Evolutionary conservation across 2,329 filamentous ascomycete species (phyloP), one percentile per base, ranked within the genome.

Genomic region (Alternaria arborescens): DNA sequence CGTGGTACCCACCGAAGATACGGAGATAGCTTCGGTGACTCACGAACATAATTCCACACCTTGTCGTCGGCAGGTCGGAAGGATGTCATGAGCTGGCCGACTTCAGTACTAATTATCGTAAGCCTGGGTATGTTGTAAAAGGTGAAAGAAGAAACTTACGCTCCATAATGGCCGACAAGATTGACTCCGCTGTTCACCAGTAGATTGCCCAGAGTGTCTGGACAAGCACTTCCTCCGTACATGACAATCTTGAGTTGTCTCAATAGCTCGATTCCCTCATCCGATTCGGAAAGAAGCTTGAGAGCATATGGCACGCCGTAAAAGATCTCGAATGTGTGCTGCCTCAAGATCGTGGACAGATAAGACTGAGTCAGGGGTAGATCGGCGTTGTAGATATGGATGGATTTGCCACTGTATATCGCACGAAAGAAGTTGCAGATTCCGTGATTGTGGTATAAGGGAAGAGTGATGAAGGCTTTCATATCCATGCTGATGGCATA

Each of bases 221-320:
- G 87, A 65, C 86, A 88, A 5, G 82, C 79, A 8, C 84, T 85
- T 1, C 87, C 87, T 1, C 84, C 86, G 62, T 84, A 88, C 67
- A 87, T 80, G 14, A 88, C 86, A 4, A 86, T 70, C 67, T 86
- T 84, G n/a, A 84, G 78, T 41, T 78, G 74, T 2, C 75, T 72
- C 22, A 89, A 72, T 2, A 79, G 76, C 1, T 77, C 69, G n/a
- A 88, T 80, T 0, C 88, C 88, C 24, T 84, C 81, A 0, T 84
- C 77, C 0, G 82, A 82, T 71, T 91, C 89, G 0, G 84, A 83
- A 3, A 91, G 80, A 0, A 91, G 76, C 68, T 90, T 90, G 14
- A 91, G 75, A 0, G 86, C 84, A 65, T 90, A 91, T 0, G 89
- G 88, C 0, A 91, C 88, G 2, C 82, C 83, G 57, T 89, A 85